Base-by-base conservation (phyloP, 768 basidiomycete species). In the Mrakia hoshinonis region DNA sequence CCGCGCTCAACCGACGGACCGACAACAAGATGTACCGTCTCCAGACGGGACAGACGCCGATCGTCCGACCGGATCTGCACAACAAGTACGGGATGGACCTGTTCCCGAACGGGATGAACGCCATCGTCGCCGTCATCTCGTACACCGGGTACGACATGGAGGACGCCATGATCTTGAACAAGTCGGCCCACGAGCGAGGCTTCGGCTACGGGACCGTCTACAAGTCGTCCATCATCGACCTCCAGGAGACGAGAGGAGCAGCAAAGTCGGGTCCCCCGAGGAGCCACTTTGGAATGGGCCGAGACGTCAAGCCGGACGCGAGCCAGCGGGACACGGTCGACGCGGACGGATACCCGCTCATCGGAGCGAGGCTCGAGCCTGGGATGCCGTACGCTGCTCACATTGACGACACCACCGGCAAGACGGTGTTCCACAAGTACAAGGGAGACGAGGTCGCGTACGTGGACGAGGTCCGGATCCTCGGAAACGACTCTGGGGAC, bases 121-220 rank as follows among this genome's bases (percentile, higher is more conserved):
- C 96, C 24, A 83, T 99, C 72, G 96, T 99, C 62, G 96, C 96
- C n/a, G 96, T 99, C 77, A 98, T 99, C 76, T 99, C 96, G 0
- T 99, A 99, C 78, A 99, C 96, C 4, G 96, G 96, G 4, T 99
- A 99, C 80, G 96, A 99, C 79, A 99, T 99, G 96, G 96, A 99
- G 81, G 96, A 99, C 76, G 96, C 96, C 75, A 99, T 99, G 96
- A 99, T 99, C 75, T 82, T 99, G 65, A 99, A 99, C 81, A 99
- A 99, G 81, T 98, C 94, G 0, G 89, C 92, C 3, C 93, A 99
- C 78, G 96, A 99, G 81, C 89, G 96, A 39, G 96, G 96, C 0
- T 99, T 99, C 78, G 93, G 85, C 0, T 95, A 98, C 78, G 96
- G 96, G 34, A 91, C 93, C 0, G 86, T 99, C 39, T 98, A 97